Evolutionary conservation across 2,329 filamentous ascomycete species (phyloP), one percentile per base, ranked within the genome.

Genomic region (Fusarium pseudograminearum): DNA sequence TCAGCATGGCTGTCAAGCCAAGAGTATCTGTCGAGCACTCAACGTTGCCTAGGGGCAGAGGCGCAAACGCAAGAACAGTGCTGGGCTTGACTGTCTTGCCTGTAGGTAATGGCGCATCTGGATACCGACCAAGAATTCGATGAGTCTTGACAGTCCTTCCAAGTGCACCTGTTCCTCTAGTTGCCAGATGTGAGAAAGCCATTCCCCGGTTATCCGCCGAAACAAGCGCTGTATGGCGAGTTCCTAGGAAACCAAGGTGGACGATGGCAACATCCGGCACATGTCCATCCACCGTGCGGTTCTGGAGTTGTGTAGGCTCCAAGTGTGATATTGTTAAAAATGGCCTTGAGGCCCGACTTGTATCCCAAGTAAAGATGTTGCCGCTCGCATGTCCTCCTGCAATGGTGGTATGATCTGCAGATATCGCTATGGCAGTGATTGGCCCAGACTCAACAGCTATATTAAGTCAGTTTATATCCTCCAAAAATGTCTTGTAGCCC

Each of bases 181-280:
- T 97, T 12, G 96, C 97, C 12, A 99, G 86, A 80, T 99, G 97
- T 5, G 96, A 98, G 78, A 99, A 99, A 1, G 96, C 95, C 97
- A 99, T 99, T 22, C 97, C 96, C 50, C 89, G 89, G 74, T 97
- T 93, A 79, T 99, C 94, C 4, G 96, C 96, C 6, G 96, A 99
- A 14, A 98, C 94, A 7, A 99, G 84, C 5, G 97, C 96, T 16
- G 96, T 99, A 74, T 96, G 94, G 62, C 97, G 87, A 5, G 93
- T 98, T 10, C 95, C 96, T 8, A 99, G 84, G 77, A 99, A 99
- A 0, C 95, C 96, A n/a, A 99, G 81, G 79, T 99, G 94, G 9
- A 96, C 89, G 45, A 99, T 89, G 5, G 93, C 87, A 33, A 90
- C 89, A 64, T 91, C 91, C 8, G 89, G 86, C 22, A 96, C 82